Percentiles rank a stretch among this genome's conserved stretches.
These are phyloP conservation scores for Trichoderma virens DNA, from an alignment of 495 filamentous ascomycete species.

Conservation along the genomic window DNA sequence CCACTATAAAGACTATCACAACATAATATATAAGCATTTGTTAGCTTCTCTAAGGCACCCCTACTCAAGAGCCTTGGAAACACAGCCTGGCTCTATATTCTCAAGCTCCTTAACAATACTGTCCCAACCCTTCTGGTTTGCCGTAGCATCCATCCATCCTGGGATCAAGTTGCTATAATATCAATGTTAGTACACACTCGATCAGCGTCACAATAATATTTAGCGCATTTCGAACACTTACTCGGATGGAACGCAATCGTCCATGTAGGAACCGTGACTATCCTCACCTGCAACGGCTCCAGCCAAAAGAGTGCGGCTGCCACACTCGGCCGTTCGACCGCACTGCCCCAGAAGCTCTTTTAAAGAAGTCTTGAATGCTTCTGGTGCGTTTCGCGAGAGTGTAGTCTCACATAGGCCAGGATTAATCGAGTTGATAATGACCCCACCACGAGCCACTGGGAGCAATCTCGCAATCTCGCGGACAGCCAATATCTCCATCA, in stretches of 20 bases:
- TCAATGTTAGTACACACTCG: not conserved
- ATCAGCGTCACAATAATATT: not conserved
- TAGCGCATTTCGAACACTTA: not conserved
- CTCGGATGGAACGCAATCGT: conserved; percentile 17
- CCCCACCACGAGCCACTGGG: conserved; percentile 19
- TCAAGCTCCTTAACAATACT: conserved; percentile 1
- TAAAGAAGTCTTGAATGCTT: not conserved
- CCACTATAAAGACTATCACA: not conserved
- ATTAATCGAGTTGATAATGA: conserved; percentile 48
- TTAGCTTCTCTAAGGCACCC: not conserved
- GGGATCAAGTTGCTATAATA: not conserved
- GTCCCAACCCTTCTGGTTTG: not conserved
- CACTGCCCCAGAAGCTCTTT: not conserved
- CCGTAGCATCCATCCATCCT: not conserved
- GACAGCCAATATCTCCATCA: conserved; percentile 42
- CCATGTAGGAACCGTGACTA: conserved; percentile 20
- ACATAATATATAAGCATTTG: not conserved
- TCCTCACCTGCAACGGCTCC: conserved; percentile 19
- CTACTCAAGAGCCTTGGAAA: not conserved
- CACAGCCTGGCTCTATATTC: not conserved
- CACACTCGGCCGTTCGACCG: conserved; percentile 22
- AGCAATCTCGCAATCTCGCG: conserved; percentile 35
- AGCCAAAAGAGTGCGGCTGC: conserved; percentile 24
- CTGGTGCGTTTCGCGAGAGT: not conserved
- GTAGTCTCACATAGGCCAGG: conserved; percentile 29